Conservation (phyloP, 2,329 filamentous ascomycete species). For the Diaporthe capsici region DNA sequence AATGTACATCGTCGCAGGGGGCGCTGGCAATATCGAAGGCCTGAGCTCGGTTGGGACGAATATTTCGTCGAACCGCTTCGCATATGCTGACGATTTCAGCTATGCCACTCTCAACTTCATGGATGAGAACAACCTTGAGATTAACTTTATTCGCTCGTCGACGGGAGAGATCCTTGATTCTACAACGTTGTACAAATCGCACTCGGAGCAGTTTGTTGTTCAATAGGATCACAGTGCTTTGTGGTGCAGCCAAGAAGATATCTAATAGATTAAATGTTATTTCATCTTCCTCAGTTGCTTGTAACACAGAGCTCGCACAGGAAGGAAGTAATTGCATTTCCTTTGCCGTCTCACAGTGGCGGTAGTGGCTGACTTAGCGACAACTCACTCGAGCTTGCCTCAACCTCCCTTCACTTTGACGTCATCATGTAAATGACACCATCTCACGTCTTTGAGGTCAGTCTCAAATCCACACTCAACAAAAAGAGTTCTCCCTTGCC, state of each 20-base stretch:
- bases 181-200: conserved; percentile 63
- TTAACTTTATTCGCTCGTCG: conserved; percentile 64
- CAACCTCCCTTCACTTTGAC: conserved; percentile 30
- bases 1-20: conserved; percentile 70
- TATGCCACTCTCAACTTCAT: conserved; percentile 64
- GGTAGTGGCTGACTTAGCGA: not conserved
- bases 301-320: not conserved
- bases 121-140: conserved; percentile 59
- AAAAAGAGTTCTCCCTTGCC: not conserved
- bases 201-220: conserved; percentile 60
- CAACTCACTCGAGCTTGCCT: not conserved
- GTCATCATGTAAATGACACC: conserved; percentile 36
- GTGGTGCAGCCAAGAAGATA: not conserved
- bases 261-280: not conserved
- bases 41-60: conserved; percentile 58
- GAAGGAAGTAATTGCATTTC: not conserved
- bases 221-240: conserved; percentile 46
- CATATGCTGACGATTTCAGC: conserved; percentile 66
- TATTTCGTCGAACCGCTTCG: conserved; percentile 60
- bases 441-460: conserved; percentile 17
- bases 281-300: not conserved
- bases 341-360: not conserved
- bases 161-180: conserved; percentile 64
- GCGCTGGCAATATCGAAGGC: conserved; percentile 70
- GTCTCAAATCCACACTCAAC: not conserved